Evolutionary conservation across 208 protist species (phyloP), one percentile per base, ranked within the genome.

Genomic region (Leishmania tropica): DNA sequence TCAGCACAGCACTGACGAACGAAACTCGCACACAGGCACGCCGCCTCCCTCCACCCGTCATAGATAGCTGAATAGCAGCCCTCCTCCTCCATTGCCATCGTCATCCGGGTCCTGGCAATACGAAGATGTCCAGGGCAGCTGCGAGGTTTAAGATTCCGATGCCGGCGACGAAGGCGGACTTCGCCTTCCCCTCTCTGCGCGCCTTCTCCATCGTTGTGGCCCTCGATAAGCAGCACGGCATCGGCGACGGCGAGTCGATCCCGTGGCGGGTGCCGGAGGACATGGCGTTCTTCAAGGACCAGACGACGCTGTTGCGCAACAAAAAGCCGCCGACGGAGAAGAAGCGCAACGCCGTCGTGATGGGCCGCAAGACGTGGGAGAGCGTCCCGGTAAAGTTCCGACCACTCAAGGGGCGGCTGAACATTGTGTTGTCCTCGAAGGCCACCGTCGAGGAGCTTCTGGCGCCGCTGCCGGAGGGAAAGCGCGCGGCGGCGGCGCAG

Each of bases 311-410:
- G 67, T 85, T 97, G 78, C 89, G 90, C 35, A 92, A 87, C 51
- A 92, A 92, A 65, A 95, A 94, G 65, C 83, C 85, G 4, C 73
- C 82, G 8, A 81, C 85, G 37, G 74, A 78, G 11, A 82, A 73
- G 68, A 96, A 91, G 76, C 83, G 85, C 62, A 99, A 99, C 81
- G 98, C 97, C 5, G 97, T 99, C n/a, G 93, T 99, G 70, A 99
- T 99, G 98, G 98, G 98, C 21, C 92, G 98, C 53, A 99, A 99
- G 88, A 99, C 98, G 56, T 99, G 98, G 98, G 95, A 99, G 47
- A 99, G 96, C 35, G 97, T 99, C 35, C 97, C 98, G 21, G 31
- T 67, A 1, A 89, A 92, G 80, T 98, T 96, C 76, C 91, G 96
- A 3, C 98, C 98, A 3, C 90, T 99, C 13, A 76, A 79, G 35